Evolutionary conservation across 768 basidiomycete species (phyloP), one percentile per base, ranked within the genome.

Genomic region (Grammothele lineata): DNA sequence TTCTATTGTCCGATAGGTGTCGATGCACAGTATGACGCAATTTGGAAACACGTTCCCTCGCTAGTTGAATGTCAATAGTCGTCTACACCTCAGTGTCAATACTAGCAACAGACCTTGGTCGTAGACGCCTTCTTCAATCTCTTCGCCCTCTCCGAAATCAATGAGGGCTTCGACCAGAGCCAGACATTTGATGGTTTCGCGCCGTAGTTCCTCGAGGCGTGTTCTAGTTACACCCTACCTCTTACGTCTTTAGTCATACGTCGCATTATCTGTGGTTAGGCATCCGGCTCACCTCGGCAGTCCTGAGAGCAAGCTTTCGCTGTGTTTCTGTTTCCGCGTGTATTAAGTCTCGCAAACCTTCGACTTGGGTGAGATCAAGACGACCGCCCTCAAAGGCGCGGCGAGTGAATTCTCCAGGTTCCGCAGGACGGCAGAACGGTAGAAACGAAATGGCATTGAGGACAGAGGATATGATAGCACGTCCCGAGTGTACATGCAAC

Each of bases 141-240:
- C 87, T 58, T 94, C 92, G 12, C 85, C 87, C 66, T 96, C 92
- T 5, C 90, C 90, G 64, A 94, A 96, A 63, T 95, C 92, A 44
- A 96, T 93, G 17, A 94, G 67, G 1, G 92, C 93, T 65, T 96
- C 93, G 4, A 91, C 72, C 51, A 82, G 75, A 10, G 92, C 82
- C 18, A 92, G 76, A 40, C 84, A 86, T 23, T 77, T 71, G 19
- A 95, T 77, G 15, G 90, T 82, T 11, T 80, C 74, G 6, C 65
- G 63, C 43, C 92, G 71, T 40, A 95, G 64, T 4, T 73, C 60
- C 39, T 88, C 82, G 50, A 86, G 85, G 40, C 75, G 75, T 9
- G 69, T 67, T 40, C 78, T 71, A 24, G 78, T 74, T 15, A 67
- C 61, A 30, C 92, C 92, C 89, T 93, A n/a, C 15, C 35, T 17